Percentiles rank a stretch among this genome's conserved stretches.
Evolutionary conservation across 1,139 yeast species (phyloP).

Genomic region (Hyphopichia fennica): DNA sequence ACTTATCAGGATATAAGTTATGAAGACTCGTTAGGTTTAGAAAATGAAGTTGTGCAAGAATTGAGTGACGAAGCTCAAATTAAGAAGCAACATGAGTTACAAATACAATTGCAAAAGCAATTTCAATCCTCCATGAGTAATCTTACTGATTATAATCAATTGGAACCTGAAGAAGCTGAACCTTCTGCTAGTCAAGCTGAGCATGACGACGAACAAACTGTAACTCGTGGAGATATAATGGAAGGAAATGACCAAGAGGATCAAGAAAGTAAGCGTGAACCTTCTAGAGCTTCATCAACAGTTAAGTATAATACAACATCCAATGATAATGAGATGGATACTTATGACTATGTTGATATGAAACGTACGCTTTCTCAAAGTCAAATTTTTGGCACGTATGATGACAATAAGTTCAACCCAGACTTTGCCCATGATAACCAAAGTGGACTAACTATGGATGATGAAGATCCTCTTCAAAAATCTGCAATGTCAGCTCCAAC

Average conservation of each 20-base stretch:
- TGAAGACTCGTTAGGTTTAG: slow-evolving; percentile 44
- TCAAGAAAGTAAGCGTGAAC: not conserved
- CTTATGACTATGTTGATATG: slow-evolving; percentile 1
- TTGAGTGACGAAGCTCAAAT: slow-evolving; percentile 9
- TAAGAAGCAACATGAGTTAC: slow-evolving; percentile 11
- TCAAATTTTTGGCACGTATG: not conserved
- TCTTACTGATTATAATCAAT: not conserved
- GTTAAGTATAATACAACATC: not conserved
- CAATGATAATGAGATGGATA: not conserved
- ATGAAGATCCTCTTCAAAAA: not conserved
- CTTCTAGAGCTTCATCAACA: not conserved
- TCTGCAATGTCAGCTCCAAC: not conserved
- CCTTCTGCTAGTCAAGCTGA: not conserved
- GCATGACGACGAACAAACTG: not conserved
- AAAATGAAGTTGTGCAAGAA: slow-evolving; percentile 18
- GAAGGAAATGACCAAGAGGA: not conserved
- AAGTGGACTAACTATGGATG: not conserved
- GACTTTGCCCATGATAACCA: not conserved
- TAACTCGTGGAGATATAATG: not conserved
- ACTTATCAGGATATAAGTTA: slow-evolving; percentile 42
- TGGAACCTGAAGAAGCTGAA: not conserved
- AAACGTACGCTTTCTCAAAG: not conserved
- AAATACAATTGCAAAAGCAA: slow-evolving; percentile 1
- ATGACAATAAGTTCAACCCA: not conserved
- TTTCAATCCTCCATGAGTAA: slow-evolving; percentile 1